These are phyloP conservation scores for Aureobasidium lini DNA, from an alignment of 2,329 filamentous ascomycete genomes.

Conservation along the genomic window DNA sequence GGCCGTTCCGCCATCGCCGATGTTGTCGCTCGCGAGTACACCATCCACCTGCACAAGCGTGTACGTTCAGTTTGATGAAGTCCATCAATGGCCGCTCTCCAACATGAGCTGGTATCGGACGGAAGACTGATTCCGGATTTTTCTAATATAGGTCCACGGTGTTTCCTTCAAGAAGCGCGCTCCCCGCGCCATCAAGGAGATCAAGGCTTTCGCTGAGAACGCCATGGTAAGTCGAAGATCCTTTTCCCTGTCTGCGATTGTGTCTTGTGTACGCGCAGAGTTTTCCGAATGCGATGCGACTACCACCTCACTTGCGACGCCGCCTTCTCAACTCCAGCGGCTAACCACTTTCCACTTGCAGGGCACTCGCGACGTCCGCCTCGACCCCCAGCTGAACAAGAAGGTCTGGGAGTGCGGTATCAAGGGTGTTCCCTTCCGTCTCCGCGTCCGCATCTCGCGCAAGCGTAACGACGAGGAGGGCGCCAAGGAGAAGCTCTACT, in stretches of 20 bases:
- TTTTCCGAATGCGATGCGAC: not conserved
- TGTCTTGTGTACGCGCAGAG: not conserved
- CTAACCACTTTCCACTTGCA: slow-evolving; percentile 33
- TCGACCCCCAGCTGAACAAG: slow-evolving; percentile 99
- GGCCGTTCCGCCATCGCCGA: slow-evolving; percentile 93
- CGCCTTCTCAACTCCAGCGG: not conserved
- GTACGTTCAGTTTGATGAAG: slow-evolving; percentile 75
- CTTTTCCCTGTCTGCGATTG: not conserved
- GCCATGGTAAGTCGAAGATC: slow-evolving; percentile 72
- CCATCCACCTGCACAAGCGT: slow-evolving; percentile 99
- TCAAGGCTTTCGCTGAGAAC: slow-evolving; percentile 84
- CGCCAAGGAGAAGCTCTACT: slow-evolving; percentile 99
- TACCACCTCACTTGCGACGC: not conserved
- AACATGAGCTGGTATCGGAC: slow-evolving; percentile 44
- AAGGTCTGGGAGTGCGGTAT: slow-evolving; percentile 99
- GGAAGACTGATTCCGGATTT: slow-evolving; percentile 54
- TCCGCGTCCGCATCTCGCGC: slow-evolving; percentile 96
- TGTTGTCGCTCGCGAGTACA: slow-evolving; percentile 99
- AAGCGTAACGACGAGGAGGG: slow-evolving; percentile 99
- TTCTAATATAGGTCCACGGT: slow-evolving; percentile 71
- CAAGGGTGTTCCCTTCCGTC: slow-evolving; percentile 96
- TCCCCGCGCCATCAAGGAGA: slow-evolving; percentile 98
- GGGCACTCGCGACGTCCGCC: slow-evolving; percentile 94
- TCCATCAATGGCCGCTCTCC: slow-evolving; percentile 47
- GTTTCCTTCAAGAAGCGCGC: slow-evolving; percentile 99